Evolutionary conservation across 2,329 filamentous ascomycete genomes (phyloP), one percentile per base, ranked within the genome.

Genomic region (Arachnomyces sp.): DNA sequence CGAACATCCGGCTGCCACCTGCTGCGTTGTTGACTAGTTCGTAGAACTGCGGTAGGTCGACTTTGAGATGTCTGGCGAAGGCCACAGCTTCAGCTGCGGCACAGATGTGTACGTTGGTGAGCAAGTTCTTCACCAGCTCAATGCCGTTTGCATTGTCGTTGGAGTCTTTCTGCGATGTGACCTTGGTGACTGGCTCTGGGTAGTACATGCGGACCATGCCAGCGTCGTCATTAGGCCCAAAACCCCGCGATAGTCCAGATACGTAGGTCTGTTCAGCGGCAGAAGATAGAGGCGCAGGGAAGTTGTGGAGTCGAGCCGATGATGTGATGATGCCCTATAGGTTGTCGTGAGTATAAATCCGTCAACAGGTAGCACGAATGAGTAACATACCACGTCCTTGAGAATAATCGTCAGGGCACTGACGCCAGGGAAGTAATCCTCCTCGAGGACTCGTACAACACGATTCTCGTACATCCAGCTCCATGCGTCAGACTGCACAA

Each of bases 191-290:
- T 1, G 69, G 61, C 0, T 63, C 57, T 12, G 54, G 28, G 38
- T 50, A 60, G 59, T 77, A 78, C 36, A 77, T 65, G 38, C 73
- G 72, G 12, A 78, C 72, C 50, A 77, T 63, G 9, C 71, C 68
- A 2, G 74, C 72, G 46, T 78, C 75, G 47, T 78, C 75, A 37
- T 74, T 63, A 9, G 66, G 53, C 0, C 72, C 67, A 47, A 67
- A 78, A 7, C 80, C 81, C 31, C 74, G 72, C 16, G 73, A 66
- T 6, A 83, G 58, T 11, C 72, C 77, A 18, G 74, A 61, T 40
- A 82, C 72, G 54, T 82, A 84, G 18, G 75, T 69, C 56, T 83
- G 78, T 60, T 85, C 81, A 8, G 80, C 79, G 0, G 72, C 68
- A 29, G 71, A 73, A 40, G 74, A 75, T 53, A 86, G 73, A 0